These are phyloP conservation scores for Amylocystis lapponica DNA, from an alignment of 768 basidiomycete genomes.

Conservation along the genomic window DNA sequence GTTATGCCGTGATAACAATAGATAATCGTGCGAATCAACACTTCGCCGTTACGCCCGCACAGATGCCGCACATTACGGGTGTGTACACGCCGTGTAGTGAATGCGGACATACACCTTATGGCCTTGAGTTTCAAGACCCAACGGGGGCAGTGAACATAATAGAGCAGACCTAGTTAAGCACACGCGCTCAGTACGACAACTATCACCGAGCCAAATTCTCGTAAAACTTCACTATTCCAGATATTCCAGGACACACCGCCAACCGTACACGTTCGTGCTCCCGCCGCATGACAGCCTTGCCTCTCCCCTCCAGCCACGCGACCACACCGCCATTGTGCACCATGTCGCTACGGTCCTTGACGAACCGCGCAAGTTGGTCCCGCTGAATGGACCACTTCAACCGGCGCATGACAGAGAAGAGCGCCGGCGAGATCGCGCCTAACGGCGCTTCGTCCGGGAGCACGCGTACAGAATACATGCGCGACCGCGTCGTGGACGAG, in stretches of 20 bases:
- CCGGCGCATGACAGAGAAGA: slow-evolving; percentile 58
- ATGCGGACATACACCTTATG: too few species aligned
- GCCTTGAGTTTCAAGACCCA: too few species aligned
- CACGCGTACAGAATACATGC: slow-evolving; percentile 44
- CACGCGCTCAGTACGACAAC: too few species aligned
- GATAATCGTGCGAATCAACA: not conserved
- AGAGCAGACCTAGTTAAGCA: too few species aligned
- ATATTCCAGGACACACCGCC: slow-evolving; percentile 62
- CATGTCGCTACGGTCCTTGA: slow-evolving; percentile 39
- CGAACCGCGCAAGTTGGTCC: slow-evolving; percentile 53
- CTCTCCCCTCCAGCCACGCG: slow-evolving; percentile 54
- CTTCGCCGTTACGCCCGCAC: too few species aligned
- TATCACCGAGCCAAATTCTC: slow-evolving; percentile 34
- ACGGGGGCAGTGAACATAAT: too few species aligned
- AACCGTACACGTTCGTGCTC: slow-evolving; percentile 64
- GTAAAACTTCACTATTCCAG: slow-evolving; percentile 53
- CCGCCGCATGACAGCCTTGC: slow-evolving; percentile 38
- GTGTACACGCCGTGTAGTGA: not conserved
- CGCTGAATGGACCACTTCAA: slow-evolving; percentile 69
- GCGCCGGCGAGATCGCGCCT: slow-evolving; percentile 47
- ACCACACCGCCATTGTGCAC: slow-evolving; percentile 34
- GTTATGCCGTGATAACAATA: too few species aligned
- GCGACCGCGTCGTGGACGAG: slow-evolving; percentile 32
- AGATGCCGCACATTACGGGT: too few species aligned
- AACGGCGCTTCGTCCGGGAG: slow-evolving; percentile 63